phyloP scores from a whole-genome alignment of 306 rosid species.

The Corylus heterophylla region DNA sequence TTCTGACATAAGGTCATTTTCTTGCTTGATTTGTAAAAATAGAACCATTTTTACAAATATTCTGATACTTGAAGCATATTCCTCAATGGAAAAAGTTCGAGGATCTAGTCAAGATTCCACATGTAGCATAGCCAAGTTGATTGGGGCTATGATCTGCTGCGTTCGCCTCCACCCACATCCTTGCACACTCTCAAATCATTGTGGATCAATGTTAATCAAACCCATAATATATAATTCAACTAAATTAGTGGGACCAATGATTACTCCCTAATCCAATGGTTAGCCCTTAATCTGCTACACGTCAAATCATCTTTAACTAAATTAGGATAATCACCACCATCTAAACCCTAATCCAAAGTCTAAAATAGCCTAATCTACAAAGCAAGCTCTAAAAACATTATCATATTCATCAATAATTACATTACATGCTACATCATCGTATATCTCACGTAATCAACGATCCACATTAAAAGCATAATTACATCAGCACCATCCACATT shows the following conservation, averaged over 20 bases:
- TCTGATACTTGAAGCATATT: constrained; percentile 1
- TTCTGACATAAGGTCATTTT: too few species aligned
- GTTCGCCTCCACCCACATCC: too few species aligned
- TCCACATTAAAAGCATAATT: neutral
- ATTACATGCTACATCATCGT: neutral
- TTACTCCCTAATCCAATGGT: neutral
- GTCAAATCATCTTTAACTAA: neutral
- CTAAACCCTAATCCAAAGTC: neutral
- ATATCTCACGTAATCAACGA: neutral
- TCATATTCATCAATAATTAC: constrained; percentile 17
- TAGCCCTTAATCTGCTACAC: neutral
- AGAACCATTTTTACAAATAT: neutral
- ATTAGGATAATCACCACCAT: neutral
- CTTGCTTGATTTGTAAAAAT: too few species aligned
- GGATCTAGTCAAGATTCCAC: constrained; percentile 11
- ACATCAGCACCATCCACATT: neutral
- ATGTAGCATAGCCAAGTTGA: neutral
- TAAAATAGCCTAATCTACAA: neutral
- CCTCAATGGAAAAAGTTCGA: neutral
- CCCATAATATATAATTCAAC: too few species aligned
- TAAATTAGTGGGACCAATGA: too few species aligned
- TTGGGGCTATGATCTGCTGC: too few species aligned
- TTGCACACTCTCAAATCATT: too few species aligned
- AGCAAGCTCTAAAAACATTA: neutral
- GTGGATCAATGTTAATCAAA: too few species aligned